Evolutionary conservation across 2,329 filamentous ascomycete species (phyloP).

Genomic region (Sordariomycetes sp.): DNA sequence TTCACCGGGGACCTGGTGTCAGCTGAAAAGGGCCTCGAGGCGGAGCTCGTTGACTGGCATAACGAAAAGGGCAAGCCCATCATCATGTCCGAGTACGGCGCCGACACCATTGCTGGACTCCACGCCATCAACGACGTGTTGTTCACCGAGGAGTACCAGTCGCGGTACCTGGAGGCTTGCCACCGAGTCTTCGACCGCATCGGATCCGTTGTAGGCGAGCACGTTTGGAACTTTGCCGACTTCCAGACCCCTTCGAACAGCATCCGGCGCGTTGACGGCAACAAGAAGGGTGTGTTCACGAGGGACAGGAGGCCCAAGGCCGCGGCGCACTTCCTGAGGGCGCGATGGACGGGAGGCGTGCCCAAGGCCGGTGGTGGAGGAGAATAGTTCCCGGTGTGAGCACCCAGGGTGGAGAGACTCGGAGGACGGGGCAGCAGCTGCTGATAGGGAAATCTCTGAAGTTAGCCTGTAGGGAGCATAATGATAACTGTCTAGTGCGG

Average conservation of each 20-base stretch:
- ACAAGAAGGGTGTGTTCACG: slow-evolving; percentile 16
- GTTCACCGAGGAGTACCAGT: slow-evolving; percentile 19
- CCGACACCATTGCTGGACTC: slow-evolving; percentile 15
- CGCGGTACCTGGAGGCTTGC: slow-evolving; percentile 14
- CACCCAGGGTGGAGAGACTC: too few species aligned
- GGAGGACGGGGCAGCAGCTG: too few species aligned
- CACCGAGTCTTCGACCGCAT: slow-evolving; percentile 18
- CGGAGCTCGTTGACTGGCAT: slow-evolving; percentile 14
- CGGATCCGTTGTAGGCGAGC: slow-evolving; percentile 15
- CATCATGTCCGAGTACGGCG: slow-evolving; percentile 18
- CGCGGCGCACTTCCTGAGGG: slow-evolving; percentile 8
- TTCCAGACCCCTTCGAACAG: slow-evolving; percentile 11
- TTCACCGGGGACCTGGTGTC: slow-evolving; percentile 12
- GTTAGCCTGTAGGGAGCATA: too few species aligned
- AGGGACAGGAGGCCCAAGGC: slow-evolving; percentile 12
- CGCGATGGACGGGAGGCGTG: slow-evolving; percentile 8
- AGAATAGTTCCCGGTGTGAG: too few species aligned
- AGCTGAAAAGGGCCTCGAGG: slow-evolving; percentile 12
- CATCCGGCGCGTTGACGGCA: slow-evolving; percentile 12
- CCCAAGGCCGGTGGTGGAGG: neutral
- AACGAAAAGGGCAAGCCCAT: slow-evolving; percentile 16
- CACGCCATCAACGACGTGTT: slow-evolving; percentile 14
- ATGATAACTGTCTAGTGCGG: too few species aligned
- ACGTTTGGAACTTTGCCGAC: slow-evolving; percentile 16
- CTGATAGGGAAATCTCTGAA: too few species aligned